Base-by-base conservation (phyloP, 495 filamentous ascomycete species). In the Hypoxylon trugodes region DNA sequence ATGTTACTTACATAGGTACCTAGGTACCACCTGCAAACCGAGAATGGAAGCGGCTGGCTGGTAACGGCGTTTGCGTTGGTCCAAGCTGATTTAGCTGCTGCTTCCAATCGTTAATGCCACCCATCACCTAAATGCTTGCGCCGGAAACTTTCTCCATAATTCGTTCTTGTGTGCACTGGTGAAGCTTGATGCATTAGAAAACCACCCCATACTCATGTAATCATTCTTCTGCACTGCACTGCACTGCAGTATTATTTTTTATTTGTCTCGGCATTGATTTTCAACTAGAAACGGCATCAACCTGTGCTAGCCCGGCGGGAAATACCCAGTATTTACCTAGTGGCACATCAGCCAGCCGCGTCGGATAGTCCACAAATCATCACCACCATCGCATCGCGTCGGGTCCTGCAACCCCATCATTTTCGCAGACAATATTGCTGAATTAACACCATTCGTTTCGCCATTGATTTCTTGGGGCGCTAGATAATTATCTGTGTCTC, bases 301-400 rank as follows among this genome's bases (percentile, higher is more conserved):
- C n/a, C n/a, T n/a, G n/a, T n/a, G n/a, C n/a, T n/a, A n/a, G n/a
- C n/a, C n/a, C n/a, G 10, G 28, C n/a, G 26, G 13, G 32, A 36
- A 24, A 26, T 24, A 42, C 26, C 15, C 53, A 37, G 37, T 13
- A 13, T 13, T 15, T 35, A 49, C 43, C 33, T 51, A 52, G 32
- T 15, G 26, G 40, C 9, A 55, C 49, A n/a, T n/a, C 33, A 56
- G n/a, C 43, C 43, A 58, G 51, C 58, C 64, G 64, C 64, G 64
- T 62, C 47, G 9, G 47, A 41, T 47, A 67, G 37, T 13, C 58
- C 64, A 58, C 64, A 67, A 62, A 61, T 65, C 54, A 58, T 42
- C 46, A 66, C 33, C 48, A 57, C 63, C 46, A 66, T 59, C 57
- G 56, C 63, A 66, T 66, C 62, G 61, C 62, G 55, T 66, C 55